Percentiles rank a stretch among this genome's conserved stretches.
phyloP scores from a whole-genome alignment of 306 rosid genomes.

The Sesbania bispinosa region DNA sequence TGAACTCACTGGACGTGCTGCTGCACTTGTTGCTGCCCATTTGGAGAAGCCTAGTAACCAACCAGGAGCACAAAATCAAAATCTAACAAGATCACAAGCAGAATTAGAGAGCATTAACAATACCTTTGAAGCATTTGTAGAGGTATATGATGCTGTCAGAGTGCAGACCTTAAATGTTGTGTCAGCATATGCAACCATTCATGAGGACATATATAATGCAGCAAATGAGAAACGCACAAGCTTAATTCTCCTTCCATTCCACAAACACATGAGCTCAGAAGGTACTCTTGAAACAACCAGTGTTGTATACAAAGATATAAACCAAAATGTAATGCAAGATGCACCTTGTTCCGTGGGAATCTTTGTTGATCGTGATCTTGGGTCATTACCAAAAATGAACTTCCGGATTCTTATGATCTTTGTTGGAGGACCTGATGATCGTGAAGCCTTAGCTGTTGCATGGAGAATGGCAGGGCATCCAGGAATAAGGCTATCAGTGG shows the following conservation, averaged over 20 bases:
- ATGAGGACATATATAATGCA: constrained; percentile 19
- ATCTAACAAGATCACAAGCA: constrained; percentile 10
- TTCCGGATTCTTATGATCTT: too few relatives aligned
- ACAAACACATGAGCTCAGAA: not conserved
- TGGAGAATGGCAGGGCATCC: too few relatives aligned
- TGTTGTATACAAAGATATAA: constrained; percentile 4
- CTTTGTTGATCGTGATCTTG: constrained; percentile 26
- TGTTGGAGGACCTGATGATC: too few relatives aligned
- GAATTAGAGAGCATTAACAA: constrained; percentile 22
- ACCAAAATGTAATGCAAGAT: constrained; percentile 1
- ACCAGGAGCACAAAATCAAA: not conserved
- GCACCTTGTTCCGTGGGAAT: constrained; percentile 37
- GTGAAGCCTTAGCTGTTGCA: too few relatives aligned
- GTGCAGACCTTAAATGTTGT: constrained; percentile 13
- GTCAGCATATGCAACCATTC: constrained; percentile 29
- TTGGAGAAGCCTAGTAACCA: not conserved
- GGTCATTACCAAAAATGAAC: too few relatives aligned
- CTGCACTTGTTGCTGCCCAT: constrained; percentile 31
- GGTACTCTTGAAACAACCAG: not conserved
- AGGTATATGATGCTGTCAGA: constrained; percentile 4
- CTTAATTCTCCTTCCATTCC: constrained; percentile 31
- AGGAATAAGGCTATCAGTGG: constrained; percentile 24
- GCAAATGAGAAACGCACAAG: constrained; percentile 22
- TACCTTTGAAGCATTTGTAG: constrained; percentile 6
- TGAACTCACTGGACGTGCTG: constrained; percentile 28